These are phyloP conservation scores for Coemansia sp. DNA, from an alignment of 192 early-diverging fungal genomes.

Conservation along the genomic window DNA sequence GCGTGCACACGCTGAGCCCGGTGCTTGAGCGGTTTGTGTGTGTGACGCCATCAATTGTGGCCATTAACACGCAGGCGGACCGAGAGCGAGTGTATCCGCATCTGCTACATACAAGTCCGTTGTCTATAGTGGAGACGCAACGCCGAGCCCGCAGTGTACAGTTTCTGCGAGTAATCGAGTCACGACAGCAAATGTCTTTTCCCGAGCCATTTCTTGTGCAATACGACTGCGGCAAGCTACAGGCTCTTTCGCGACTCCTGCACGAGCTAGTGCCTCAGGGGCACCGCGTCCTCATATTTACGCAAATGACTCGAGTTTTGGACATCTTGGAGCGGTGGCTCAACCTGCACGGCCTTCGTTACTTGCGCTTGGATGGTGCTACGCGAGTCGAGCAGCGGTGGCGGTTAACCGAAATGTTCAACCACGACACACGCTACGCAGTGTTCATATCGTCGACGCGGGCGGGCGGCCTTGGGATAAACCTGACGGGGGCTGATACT, in stretches of 20 bases:
- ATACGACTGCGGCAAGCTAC: slow-evolving; percentile 90
- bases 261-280: slow-evolving; percentile 80
- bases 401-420: slow-evolving; percentile 89
- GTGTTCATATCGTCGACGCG: slow-evolving; percentile 95
- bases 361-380: slow-evolving; percentile 95
- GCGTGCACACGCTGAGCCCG: slow-evolving; percentile 5
- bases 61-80: slow-evolving; percentile 17
- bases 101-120: slow-evolving; percentile 8
- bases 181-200: slow-evolving; percentile 72
- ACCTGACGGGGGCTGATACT: slow-evolving; percentile 91
- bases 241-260: slow-evolving; percentile 77
- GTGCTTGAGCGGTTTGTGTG: slow-evolving; percentile 33
- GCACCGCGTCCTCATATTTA: slow-evolving; percentile 93
- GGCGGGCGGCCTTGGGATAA: slow-evolving; percentile 97
- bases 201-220: slow-evolving; percentile 81
- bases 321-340: slow-evolving; percentile 99
- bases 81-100: slow-evolving; percentile 28
- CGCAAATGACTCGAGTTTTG: slow-evolving; percentile 97
- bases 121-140: slow-evolving; percentile 22
- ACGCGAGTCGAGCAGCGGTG: slow-evolving; percentile 94
- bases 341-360: slow-evolving; percentile 82
- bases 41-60: slow-evolving; percentile 37
- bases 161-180: slow-evolving; percentile 60
- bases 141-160: slow-evolving; percentile 46
- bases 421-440: slow-evolving; percentile 86